Evolutionary conservation across 1,284 basidiomycete genomes (phyloP).

Genomic region (Rhizoctonia solani): DNA sequence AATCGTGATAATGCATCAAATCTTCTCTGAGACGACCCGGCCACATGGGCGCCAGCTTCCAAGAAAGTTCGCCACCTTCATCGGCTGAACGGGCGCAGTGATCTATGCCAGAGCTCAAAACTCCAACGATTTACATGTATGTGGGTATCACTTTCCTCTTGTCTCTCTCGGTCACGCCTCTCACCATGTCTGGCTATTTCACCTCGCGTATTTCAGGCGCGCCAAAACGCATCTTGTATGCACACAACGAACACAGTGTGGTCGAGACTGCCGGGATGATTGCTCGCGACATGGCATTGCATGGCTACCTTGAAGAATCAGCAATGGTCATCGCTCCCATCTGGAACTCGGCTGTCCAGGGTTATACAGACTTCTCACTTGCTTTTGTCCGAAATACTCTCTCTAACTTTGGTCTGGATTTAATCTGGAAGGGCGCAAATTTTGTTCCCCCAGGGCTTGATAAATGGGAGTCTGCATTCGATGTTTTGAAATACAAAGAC

Average conservation of each 20-base stretch:
- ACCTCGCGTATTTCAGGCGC: neutral
- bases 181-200: constrained; percentile 3
- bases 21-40: too few species aligned
- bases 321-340: constrained; percentile 8
- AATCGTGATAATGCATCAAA: too few species aligned
- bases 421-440: neutral
- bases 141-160: too few species aligned
- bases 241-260: constrained; percentile 3
- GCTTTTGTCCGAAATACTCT: constrained; percentile 22
- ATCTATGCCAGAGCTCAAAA: too few species aligned
- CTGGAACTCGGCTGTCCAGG: neutral
- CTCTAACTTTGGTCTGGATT: neutral
- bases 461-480: neutral
- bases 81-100: too few species aligned
- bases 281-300: constrained; percentile 17
- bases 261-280: constrained; percentile 3
- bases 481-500: neutral
- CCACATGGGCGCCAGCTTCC: too few species aligned
- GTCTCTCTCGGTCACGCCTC: too few species aligned
- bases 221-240: neutral
- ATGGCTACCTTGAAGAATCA: constrained; percentile 7
- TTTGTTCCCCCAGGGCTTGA: neutral
- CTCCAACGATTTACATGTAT: too few species aligned
- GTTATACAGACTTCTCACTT: neutral
- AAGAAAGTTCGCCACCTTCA: too few species aligned